Percentiles rank a stretch among this genome's conserved stretches.
phyloP scores from a whole-genome alignment of 2,329 filamentous ascomycete species.

The Dactylellina haptotyla region DNA sequence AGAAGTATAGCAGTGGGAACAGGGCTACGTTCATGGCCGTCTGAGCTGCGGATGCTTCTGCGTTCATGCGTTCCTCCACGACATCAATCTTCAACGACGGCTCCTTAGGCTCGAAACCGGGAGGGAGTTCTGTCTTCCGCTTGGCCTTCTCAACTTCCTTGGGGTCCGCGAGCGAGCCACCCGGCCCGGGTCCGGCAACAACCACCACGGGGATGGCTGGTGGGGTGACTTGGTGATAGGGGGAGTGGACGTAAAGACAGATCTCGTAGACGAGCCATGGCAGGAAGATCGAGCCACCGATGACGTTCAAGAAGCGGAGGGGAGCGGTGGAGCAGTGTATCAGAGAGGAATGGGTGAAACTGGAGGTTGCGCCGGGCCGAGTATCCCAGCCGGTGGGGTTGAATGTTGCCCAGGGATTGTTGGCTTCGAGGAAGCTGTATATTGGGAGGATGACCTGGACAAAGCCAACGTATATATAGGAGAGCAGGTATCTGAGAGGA shows the following conservation, averaged over 20 bases:
- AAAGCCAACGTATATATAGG: conserved; percentile 61
- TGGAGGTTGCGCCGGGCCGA: conserved; percentile 19
- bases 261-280: conserved; percentile 56
- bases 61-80: conserved; percentile 38
- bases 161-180: conserved; percentile 47
- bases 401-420: conserved; percentile 23
- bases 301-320: conserved; percentile 57
- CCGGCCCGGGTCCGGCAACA: conserved; percentile 40
- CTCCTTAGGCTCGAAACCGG: conserved; percentile 39
- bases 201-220: conserved; percentile 48
- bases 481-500: conserved; percentile 61
- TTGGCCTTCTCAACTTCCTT: conserved; percentile 49
- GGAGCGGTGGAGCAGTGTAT: conserved; percentile 54
- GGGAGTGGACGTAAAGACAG: conserved; percentile 54
- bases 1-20: conserved; percentile 94
- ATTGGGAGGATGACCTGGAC: conserved; percentile 54
- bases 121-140: conserved; percentile 43
- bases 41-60: conserved; percentile 63
- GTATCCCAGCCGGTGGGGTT: conserved; percentile 34
- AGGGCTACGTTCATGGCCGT: conserved; percentile 81
- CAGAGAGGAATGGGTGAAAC: conserved; percentile 48
- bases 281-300: conserved; percentile 56
- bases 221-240: conserved; percentile 51
- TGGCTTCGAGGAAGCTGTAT: conserved; percentile 22
- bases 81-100: conserved; percentile 31